phyloP scores from a whole-genome alignment of 495 filamentous ascomycete genomes.

The Daldinia loculata region DNA sequence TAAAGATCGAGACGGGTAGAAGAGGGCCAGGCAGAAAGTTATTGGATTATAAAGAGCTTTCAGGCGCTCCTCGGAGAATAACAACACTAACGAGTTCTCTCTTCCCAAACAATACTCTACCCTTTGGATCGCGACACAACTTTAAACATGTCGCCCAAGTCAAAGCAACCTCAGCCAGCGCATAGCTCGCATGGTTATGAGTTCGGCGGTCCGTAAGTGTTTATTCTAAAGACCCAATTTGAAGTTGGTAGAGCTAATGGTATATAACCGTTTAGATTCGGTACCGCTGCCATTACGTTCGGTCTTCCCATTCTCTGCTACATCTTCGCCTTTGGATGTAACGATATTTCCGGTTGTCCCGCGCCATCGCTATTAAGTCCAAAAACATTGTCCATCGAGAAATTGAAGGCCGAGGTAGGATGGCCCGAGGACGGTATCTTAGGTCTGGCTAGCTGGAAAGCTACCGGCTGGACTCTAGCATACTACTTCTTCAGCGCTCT shows the following conservation, averaged over 20 bases:
- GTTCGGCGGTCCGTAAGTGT: slow-evolving; percentile 86
- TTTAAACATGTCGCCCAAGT: slow-evolving; percentile 31
- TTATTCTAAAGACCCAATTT: neutral
- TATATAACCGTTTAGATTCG: slow-evolving; percentile 64
- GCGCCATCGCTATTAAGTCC: slow-evolving; percentile 84
- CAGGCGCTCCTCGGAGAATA: neutral
- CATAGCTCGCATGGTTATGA: slow-evolving; percentile 67
- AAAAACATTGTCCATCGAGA: slow-evolving; percentile 71
- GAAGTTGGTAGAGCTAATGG: slow-evolving; percentile 17
- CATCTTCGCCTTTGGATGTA: slow-evolving; percentile 82
- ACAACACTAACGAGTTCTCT: neutral
- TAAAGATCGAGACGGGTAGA: neutral
- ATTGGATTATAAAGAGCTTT: neutral
- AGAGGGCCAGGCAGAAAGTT: neutral
- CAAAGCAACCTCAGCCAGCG: slow-evolving; percentile 19
- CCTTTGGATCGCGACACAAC: neutral
- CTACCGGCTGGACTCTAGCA: slow-evolving; percentile 69
- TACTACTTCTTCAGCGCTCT: slow-evolving; percentile 83
- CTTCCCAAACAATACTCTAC: neutral
- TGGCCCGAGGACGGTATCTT: slow-evolving; percentile 75
- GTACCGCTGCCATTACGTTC: slow-evolving; percentile 76
- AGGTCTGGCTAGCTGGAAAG: slow-evolving; percentile 70
- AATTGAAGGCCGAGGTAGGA: slow-evolving; percentile 77
- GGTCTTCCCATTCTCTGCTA: slow-evolving; percentile 81
- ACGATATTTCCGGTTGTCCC: slow-evolving; percentile 90